Base-by-base conservation (phyloP, 148 eudicot species). In the Drosera capensis region DNA sequence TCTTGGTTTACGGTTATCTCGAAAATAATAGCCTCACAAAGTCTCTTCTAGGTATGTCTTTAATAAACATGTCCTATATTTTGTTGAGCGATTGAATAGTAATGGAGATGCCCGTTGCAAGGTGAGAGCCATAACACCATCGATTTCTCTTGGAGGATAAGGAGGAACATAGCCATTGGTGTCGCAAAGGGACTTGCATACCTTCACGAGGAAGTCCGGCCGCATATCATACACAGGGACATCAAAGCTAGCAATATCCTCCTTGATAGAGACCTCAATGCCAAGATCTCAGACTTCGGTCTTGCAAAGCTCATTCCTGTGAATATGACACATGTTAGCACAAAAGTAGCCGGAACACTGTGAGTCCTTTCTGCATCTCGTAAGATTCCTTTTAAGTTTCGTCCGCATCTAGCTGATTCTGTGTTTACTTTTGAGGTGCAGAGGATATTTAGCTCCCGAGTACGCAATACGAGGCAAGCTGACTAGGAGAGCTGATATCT, bases 401-500 rank as follows among this genome's bases (percentile, higher is more conserved):
- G 11, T 15, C 14, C 8, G 11, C 1, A 2, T 13, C 11, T 13
- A 1, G 38, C 11, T 34, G 38, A 13, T 34, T 11, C 38, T 6
- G 14, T 2, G 38, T 34, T 2, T 34, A 15, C 1, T 34, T 9
- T 17, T 41, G 45, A 37, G 6, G 14, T 61, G 62, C 58, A 87
- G 96, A 52, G 96, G 96, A 35, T 86, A 86, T 67, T 66, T 86
- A 75, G 96, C 96, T 14, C 96, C 96, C 7, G 96, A 86, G 67
- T 86, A 87, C 58, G 94, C 87, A 30, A 25, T 87, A 42, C 72
- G 64, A 26, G 96, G 88, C 24, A 72, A 72, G 44, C 49, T 87
- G 51, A 87, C 94, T 19, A 62, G 78, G 45, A 87, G 70, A 75
- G 96, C 94, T 15, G 96, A 87, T 59, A 19, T 87, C 34, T 87